Conservation (phyloP, 768 basidiomycete genomes). For the Mycena pura region DNA sequence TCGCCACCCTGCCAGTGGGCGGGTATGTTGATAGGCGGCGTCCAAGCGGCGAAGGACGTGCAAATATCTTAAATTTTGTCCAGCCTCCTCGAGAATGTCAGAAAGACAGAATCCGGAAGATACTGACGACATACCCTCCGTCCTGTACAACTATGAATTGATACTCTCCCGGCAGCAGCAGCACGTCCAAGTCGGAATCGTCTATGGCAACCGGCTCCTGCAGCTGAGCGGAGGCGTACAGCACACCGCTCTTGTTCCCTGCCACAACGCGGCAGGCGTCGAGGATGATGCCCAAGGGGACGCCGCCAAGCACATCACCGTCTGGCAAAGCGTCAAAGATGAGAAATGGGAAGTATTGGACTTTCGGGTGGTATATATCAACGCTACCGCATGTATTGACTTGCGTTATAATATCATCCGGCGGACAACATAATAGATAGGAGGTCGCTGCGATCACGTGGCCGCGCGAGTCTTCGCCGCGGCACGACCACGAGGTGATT, state of each 20-base stretch:
- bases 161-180: not conserved
- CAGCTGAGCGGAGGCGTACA: not conserved
- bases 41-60: not conserved
- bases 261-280: constrained; percentile 10
- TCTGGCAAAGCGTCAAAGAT: no score
- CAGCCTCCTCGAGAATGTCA: constrained; percentile 1
- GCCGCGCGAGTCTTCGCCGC: no score
- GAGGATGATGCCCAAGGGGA: constrained; percentile 13
- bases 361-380: no score
- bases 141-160: not conserved
- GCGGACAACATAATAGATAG: no score
- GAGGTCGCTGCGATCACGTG: no score
- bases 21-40: not conserved
- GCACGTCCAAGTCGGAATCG: not conserved
- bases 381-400: no score
- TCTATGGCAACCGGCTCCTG: not conserved
- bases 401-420: no score
- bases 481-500: not conserved
- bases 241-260: not conserved
- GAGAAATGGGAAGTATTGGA: no score
- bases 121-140: constrained; percentile 4
- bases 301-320: no score
- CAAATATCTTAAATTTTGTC: not conserved
- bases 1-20: not conserved
- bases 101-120: not conserved